Evolutionary conservation across 148 eudicot species (phyloP).

Genomic region (Rhododendron simsii): DNA sequence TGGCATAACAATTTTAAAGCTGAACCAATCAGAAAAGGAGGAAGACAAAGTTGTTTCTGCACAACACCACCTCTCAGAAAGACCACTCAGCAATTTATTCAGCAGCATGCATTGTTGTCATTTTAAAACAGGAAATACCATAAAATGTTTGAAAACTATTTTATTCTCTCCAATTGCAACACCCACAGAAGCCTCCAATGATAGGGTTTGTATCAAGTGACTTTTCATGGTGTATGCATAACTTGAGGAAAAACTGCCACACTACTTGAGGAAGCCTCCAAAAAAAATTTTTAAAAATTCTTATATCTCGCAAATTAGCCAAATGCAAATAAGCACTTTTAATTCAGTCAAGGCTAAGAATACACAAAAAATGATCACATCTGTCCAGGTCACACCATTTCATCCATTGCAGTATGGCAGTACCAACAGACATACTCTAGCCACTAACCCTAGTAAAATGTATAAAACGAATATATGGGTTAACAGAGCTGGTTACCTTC

Average conservation of each 20-base stretch:
- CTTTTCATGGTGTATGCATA: neutral
- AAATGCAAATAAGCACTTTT: neutral
- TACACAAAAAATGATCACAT: neutral
- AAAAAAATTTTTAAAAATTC: no score
- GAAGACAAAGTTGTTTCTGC: neutral
- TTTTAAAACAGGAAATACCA: neutral
- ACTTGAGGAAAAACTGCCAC: neutral
- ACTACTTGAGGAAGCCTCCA: neutral
- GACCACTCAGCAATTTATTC: neutral
- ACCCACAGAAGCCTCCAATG: neutral
- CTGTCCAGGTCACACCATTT: neutral
- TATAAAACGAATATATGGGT: neutral
- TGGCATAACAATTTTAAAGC: neutral
- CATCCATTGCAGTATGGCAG: neutral
- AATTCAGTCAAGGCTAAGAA: neutral
- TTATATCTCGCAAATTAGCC: neutral
- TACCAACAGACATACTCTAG: neutral
- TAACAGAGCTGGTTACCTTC: slow-evolving; percentile 47
- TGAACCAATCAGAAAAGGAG: neutral
- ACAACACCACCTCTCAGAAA: neutral
- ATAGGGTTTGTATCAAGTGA: neutral
- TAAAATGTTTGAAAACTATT: neutral
- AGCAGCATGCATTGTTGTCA: neutral
- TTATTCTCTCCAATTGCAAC: neutral
- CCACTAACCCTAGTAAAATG: neutral